phyloP scores from a whole-genome alignment of 768 basidiomycete genomes.

The Leccinum imitatum region DNA sequence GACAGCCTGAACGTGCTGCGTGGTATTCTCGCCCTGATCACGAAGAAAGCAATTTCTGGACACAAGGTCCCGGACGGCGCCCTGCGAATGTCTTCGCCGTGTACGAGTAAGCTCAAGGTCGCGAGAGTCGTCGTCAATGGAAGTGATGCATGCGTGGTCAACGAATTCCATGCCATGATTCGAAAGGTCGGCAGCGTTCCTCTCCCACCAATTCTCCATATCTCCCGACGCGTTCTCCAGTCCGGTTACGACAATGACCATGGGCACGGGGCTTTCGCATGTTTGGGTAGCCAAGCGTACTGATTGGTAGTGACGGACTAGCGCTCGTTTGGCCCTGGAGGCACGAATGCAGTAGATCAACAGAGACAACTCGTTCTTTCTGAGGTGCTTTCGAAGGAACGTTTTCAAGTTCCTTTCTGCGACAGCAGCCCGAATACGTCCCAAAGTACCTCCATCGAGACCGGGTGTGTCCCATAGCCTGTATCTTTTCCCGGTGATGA shows the following conservation, averaged over 20 bases:
- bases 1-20: not conserved
- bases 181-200: slow-evolving; percentile 23
- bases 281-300: slow-evolving; percentile 33
- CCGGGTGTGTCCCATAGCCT: slow-evolving; percentile 36
- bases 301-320: slow-evolving; percentile 39
- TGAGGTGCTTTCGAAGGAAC: slow-evolving; percentile 35
- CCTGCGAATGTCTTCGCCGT: slow-evolving; percentile 26
- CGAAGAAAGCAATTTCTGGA: slow-evolving; percentile 16
- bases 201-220: slow-evolving; percentile 39
- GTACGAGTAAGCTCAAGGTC: slow-evolving; percentile 16
- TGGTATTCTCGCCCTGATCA: slow-evolving; percentile 2
- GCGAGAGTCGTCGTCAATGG: slow-evolving; percentile 24
- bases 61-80: slow-evolving; percentile 25
- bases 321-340: slow-evolving; percentile 39
- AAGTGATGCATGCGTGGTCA: slow-evolving; percentile 35
- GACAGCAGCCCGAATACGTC: slow-evolving; percentile 22
- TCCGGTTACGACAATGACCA: slow-evolving; percentile 40
- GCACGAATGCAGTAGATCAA: slow-evolving; percentile 42
- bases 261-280: slow-evolving; percentile 30
- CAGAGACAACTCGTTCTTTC: slow-evolving; percentile 36
- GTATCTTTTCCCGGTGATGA: slow-evolving; percentile 21
- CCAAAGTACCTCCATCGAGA: slow-evolving; percentile 34
- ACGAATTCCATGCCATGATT: slow-evolving; percentile 27
- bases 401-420: slow-evolving; percentile 29
- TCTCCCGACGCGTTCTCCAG: slow-evolving; percentile 34